phyloP scores from a whole-genome alignment of 2,329 filamentous ascomycete species.

The Coniochaeta sp. region DNA sequence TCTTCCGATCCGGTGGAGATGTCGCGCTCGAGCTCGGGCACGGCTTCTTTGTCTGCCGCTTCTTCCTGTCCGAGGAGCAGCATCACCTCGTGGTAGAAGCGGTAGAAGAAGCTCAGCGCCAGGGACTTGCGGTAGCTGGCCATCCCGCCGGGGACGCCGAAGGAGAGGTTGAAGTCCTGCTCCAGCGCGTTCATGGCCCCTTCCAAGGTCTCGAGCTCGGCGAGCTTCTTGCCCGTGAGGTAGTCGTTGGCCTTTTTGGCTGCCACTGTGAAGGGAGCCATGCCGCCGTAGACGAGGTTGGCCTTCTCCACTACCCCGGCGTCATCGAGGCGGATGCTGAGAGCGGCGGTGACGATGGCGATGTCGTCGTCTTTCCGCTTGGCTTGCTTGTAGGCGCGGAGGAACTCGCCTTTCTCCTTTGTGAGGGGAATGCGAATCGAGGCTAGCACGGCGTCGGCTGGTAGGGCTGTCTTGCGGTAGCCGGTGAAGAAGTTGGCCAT shows the following conservation, averaged over 20 bases:
- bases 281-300: constrained; percentile 85
- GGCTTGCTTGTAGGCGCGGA: constrained; percentile 89
- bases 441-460: constrained; percentile 75
- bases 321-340: constrained; percentile 66
- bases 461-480: constrained; percentile 78
- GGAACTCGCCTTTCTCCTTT: constrained; percentile 68
- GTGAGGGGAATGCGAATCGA: constrained; percentile 80
- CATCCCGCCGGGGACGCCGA: constrained; percentile 94
- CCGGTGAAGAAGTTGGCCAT: constrained; percentile 91
- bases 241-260: constrained; percentile 73
- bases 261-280: constrained; percentile 86
- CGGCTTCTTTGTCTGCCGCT: constrained; percentile 62
- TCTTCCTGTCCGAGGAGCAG: constrained; percentile 43
- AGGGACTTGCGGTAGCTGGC: constrained; percentile 89
- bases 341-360: constrained; percentile 86
- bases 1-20: constrained; percentile 80
- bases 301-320: constrained; percentile 64
- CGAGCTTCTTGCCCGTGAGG: constrained; percentile 70
- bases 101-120: constrained; percentile 91
- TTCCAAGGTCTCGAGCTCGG: constrained; percentile 77
- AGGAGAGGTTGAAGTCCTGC: constrained; percentile 79
- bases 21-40: constrained; percentile 77
- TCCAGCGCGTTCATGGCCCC: constrained; percentile 86
- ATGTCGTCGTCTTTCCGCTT: constrained; percentile 99
- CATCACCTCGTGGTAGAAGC: constrained; percentile 89